phyloP scores from a whole-genome alignment of 306 rosid species.

The Nissolia schottii region DNA sequence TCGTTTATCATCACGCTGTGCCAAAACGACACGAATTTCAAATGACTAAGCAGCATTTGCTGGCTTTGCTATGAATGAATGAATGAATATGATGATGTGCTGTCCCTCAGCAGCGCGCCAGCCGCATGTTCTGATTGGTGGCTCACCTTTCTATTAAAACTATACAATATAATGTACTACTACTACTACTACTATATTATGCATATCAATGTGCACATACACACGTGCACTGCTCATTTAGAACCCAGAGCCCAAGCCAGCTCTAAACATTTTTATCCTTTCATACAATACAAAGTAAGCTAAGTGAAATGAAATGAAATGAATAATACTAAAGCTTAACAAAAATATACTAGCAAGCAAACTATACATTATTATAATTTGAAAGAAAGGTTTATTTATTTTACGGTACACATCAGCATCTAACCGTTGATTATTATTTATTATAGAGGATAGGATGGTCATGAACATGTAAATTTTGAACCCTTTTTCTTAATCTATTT shows the following conservation, averaged over 20 bases:
- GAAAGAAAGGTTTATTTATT: background rate
- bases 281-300: background rate
- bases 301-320: too few species aligned
- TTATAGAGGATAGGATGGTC: background rate
- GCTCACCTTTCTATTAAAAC: constrained; percentile 31
- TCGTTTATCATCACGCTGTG: background rate
- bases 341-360: background rate
- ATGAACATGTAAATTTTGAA: constrained; percentile 23
- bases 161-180: background rate
- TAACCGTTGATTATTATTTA: background rate
- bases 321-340: background rate
- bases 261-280: background rate
- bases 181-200: background rate
- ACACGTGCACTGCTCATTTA: constrained; percentile 51
- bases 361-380: background rate
- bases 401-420: background rate
- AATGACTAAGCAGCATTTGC: constrained; percentile 12
- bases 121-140: constrained; percentile 27
- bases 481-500: constrained; percentile 27
- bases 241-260: constrained; percentile 7
- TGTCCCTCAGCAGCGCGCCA: constrained; percentile 28
- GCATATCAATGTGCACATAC: background rate
- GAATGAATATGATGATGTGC: background rate
- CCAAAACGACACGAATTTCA: constrained; percentile 11
- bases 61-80: background rate